Evolutionary conservation across 768 basidiomycete genomes (phyloP).

Genomic region (Mycena haematopus): DNA sequence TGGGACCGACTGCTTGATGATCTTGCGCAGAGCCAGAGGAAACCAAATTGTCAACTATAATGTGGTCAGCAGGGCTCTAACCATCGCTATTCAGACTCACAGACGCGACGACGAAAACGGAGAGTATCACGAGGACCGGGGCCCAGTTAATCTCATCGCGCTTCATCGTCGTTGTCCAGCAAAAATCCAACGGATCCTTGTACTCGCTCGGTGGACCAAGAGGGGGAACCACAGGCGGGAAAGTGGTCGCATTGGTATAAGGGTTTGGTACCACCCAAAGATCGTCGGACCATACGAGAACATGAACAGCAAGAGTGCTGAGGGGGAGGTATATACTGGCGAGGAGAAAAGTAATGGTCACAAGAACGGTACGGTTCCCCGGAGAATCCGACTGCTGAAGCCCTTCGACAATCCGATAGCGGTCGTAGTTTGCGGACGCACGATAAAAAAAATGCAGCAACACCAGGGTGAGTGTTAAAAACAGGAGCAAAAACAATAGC

Average conservation of each 20-base stretch:
- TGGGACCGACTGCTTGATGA: constrained; percentile 65
- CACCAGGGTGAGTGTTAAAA: constrained; percentile 58
- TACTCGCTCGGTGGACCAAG: constrained; percentile 63
- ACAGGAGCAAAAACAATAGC: constrained; percentile 62
- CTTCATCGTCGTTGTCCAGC: constrained; percentile 82
- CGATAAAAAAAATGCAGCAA: constrained; percentile 67
- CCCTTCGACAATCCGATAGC: constrained; percentile 59
- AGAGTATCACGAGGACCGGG: constrained; percentile 63
- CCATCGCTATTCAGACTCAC: constrained; percentile 44
- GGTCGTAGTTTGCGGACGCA: constrained; percentile 54
- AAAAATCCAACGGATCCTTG: constrained; percentile 72
- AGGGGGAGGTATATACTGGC: constrained; percentile 78
- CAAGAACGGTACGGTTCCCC: constrained; percentile 55
- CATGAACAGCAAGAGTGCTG: constrained; percentile 78
- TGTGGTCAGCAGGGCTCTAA: not conserved
- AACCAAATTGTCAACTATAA: constrained; percentile 73
- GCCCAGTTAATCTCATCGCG: constrained; percentile 74
- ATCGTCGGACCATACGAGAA: constrained; percentile 79
- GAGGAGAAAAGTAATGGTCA: constrained; percentile 69
- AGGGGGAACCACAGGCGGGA: constrained; percentile 54
- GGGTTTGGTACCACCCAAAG: constrained; percentile 77
- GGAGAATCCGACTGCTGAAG: constrained; percentile 52
- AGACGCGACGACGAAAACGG: constrained; percentile 54
- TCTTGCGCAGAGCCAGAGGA: constrained; percentile 63
- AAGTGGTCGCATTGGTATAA: constrained; percentile 61